Conservation (phyloP, 1,284 basidiomycete genomes). For the Macrocystidia cucumis region DNA sequence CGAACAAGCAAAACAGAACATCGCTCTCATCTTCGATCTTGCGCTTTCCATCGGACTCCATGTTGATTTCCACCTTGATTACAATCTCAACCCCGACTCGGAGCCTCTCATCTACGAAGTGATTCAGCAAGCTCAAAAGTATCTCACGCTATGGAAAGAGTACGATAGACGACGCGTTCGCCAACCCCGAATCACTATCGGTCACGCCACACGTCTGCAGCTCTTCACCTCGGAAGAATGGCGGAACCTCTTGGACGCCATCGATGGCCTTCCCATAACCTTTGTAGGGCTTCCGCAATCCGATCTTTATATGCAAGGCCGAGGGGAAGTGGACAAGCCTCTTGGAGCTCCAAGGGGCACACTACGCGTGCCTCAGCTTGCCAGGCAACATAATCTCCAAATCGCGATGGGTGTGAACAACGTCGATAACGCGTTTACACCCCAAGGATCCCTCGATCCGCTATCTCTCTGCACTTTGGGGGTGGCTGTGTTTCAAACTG, state of each 20-base stretch:
- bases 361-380: slow-evolving; percentile 40
- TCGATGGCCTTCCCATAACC: slow-evolving; percentile 35
- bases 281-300: slow-evolving; percentile 55
- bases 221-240: slow-evolving; percentile 41
- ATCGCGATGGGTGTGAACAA: slow-evolving; percentile 57
- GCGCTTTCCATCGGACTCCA: slow-evolving; percentile 31
- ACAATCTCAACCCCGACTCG: slow-evolving; percentile 42
- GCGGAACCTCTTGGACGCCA: slow-evolving; percentile 25
- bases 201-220: slow-evolving; percentile 53
- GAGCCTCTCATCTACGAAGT: slow-evolving; percentile 51
- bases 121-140: slow-evolving; percentile 23
- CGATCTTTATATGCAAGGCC: slow-evolving; percentile 62
- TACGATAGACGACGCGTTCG: slow-evolving; percentile 2
- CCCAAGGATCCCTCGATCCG: slow-evolving; percentile 55
- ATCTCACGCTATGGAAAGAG: slow-evolving; percentile 7
- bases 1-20: slow-evolving; percentile 42
- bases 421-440: slow-evolving; percentile 59
- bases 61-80: slow-evolving; percentile 62
- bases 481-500: slow-evolving; percentile 53
- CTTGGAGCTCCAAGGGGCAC: slow-evolving; percentile 41
- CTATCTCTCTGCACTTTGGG: slow-evolving; percentile 50
- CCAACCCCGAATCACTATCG: slow-evolving; percentile 36
- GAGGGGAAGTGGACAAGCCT: slow-evolving; percentile 21
- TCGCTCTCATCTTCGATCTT: slow-evolving; percentile 41
- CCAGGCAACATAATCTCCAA: slow-evolving; percentile 34